Evolutionary conservation across 1,284 basidiomycete genomes (phyloP).

Genomic region (Trichosporon sp.): DNA sequence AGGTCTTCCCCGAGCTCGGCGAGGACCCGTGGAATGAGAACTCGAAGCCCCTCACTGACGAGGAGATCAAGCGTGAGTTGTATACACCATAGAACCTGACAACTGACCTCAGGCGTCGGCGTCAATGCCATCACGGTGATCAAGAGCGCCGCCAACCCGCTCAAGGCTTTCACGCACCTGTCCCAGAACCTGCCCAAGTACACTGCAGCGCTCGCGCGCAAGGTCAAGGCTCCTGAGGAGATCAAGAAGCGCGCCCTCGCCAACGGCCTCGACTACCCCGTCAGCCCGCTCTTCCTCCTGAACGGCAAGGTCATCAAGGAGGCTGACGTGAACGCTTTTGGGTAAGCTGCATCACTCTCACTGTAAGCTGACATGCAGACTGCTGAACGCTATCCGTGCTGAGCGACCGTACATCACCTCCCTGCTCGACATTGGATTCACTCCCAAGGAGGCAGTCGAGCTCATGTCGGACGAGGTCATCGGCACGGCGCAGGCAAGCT

Average conservation of each 20-base stretch:
- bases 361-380: constrained; percentile 45
- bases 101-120: constrained; percentile 57
- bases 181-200: constrained; percentile 85
- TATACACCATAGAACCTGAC: too few relatives aligned
- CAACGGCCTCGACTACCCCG: constrained; percentile 48
- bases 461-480: constrained; percentile 63
- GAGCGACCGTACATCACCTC: constrained; percentile 64
- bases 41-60: constrained; percentile 57
- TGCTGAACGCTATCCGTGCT: constrained; percentile 64
- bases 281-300: constrained; percentile 56
- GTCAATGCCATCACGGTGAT: constrained; percentile 68
- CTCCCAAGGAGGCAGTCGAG: constrained; percentile 60
- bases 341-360: constrained; percentile 46
- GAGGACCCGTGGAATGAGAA: constrained; percentile 50
- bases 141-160: constrained; percentile 56
- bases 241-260: constrained; percentile 58
- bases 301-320: constrained; percentile 65
- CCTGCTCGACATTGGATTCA: constrained; percentile 60
- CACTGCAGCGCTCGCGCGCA: constrained; percentile 62
- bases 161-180: constrained; percentile 63
- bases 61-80: constrained; percentile 58
- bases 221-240: constrained; percentile 50
- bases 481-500: constrained; percentile 52
- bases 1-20: constrained; percentile 32
- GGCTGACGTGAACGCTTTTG: constrained; percentile 65